phyloP scores from a whole-genome alignment of 1,284 basidiomycete genomes.

The Leccinum cinnamomeum region DNA sequence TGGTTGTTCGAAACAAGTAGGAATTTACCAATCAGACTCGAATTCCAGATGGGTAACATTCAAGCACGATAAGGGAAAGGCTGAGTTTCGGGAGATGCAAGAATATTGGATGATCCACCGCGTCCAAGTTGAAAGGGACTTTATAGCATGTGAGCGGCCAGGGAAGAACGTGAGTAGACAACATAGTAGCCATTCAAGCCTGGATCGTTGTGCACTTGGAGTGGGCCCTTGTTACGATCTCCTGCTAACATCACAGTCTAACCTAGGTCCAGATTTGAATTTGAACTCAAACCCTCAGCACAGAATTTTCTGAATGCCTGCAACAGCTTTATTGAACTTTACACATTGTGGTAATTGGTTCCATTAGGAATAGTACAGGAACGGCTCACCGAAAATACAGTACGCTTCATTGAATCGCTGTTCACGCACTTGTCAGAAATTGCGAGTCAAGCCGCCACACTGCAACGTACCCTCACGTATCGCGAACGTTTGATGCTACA shows the following conservation, averaged over 20 bases:
- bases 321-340: neutral
- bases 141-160: neutral
- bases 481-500: neutral
- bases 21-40: conserved; percentile 4
- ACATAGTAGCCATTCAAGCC: neutral
- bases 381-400: neutral
- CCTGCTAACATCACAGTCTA: neutral
- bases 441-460: neutral
- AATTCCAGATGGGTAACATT: neutral
- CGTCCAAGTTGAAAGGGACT: neutral
- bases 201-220: neutral
- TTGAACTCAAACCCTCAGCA: neutral
- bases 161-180: neutral
- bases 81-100: neutral
- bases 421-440: neutral
- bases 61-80: neutral
- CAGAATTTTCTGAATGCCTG: neutral
- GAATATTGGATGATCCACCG: neutral
- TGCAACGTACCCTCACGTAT: neutral
- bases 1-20: neutral
- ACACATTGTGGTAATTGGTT: conserved; percentile 1
- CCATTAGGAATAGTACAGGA: conserved; percentile 4
- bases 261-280: neutral
- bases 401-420: neutral
- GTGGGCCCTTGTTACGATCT: neutral